phyloP scores from a whole-genome alignment of 257 asterid species.

The Jacaranda copaia region DNA sequence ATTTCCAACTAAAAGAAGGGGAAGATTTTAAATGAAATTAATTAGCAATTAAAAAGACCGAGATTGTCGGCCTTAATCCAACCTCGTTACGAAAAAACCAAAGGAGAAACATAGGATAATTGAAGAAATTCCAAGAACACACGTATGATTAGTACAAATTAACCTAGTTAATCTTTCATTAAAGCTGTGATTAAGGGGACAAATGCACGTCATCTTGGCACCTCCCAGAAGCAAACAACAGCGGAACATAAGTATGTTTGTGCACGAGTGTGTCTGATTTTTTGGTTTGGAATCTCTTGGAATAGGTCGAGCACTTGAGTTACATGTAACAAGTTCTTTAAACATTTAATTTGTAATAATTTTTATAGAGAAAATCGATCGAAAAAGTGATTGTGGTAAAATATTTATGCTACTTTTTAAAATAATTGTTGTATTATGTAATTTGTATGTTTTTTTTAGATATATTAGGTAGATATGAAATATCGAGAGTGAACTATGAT shows the following conservation, averaged over 20 bases:
- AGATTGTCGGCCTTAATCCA: constrained; percentile 47
- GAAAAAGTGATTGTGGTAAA: no score
- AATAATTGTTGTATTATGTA: no score
- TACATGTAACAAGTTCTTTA: not conserved
- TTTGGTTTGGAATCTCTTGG: not conserved
- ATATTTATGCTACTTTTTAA: no score
- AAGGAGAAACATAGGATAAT: constrained; percentile 14
- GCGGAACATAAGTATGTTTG: not conserved
- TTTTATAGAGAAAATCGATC: no score
- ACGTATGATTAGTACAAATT: not conserved
- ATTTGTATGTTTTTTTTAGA: no score
- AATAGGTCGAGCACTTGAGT: not conserved
- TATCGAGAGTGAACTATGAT: no score
- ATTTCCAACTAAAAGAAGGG: not conserved
- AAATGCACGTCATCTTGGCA: constrained; percentile 31
- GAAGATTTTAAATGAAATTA: not conserved
- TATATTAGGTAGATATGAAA: no score
- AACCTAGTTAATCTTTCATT: not conserved
- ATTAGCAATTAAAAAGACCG: not conserved
- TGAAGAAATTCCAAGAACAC: constrained; percentile 3
- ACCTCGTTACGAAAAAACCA: constrained; percentile 34
- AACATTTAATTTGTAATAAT: not conserved
- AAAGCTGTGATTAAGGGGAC: not conserved
- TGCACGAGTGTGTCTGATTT: constrained; percentile 6
- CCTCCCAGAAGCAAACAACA: not conserved